Base-by-base conservation (phyloP, 768 basidiomycete genomes). In the Tulasnella sp. region DNA sequence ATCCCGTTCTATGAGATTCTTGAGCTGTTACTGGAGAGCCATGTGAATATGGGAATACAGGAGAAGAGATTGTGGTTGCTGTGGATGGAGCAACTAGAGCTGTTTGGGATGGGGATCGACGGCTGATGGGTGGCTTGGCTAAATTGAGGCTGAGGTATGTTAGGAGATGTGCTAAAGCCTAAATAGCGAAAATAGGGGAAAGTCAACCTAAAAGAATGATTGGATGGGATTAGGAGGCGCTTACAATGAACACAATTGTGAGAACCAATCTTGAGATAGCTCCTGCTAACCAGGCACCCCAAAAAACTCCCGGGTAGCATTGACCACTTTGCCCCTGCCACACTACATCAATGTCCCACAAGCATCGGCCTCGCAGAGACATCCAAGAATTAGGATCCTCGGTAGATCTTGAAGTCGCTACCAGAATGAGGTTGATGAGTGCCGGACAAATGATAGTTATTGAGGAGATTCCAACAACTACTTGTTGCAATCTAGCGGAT, bases 211-310 rank as follows among this genome's bases (percentile, higher is more conserved):
- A 0, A 33, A 19, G 5, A 32, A 22, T 8, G 2, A 15, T 41
- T 4, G 28, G 6, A 19, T 42, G 10, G 5, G 5, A 19, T 41
- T 24, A n/a, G 12, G 43, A 25, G 24, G 8, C 16, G 6, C 48
- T n/a, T 5, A 51, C 48, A 37, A 31, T 16, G 43, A 42, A 22
- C 19, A 42, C 20, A n/a, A 51, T n/a, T 3, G 48, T 51, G 16
- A 51, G 16, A 13, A 51, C 8, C 16, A 51, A 29, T 16, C 48
- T 41, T 19, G 43, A 37, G 37, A 51, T 22, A 12, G 48, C 39
- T 9, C 35, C 48, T 19, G 48, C 48, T n/a, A 51, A 20, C 48
- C 48, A 51, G 13, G 20, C 48, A 25, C 48, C 48, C 19, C 20
- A 51, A 15, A 41, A 20, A 9, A 39, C 10, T 10, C 25, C 35